Percentiles rank a stretch among this genome's conserved stretches.
These are phyloP conservation scores for Pythium dissimile DNA, from an alignment of 352 stramenopile species.

Conservation along the genomic window DNA sequence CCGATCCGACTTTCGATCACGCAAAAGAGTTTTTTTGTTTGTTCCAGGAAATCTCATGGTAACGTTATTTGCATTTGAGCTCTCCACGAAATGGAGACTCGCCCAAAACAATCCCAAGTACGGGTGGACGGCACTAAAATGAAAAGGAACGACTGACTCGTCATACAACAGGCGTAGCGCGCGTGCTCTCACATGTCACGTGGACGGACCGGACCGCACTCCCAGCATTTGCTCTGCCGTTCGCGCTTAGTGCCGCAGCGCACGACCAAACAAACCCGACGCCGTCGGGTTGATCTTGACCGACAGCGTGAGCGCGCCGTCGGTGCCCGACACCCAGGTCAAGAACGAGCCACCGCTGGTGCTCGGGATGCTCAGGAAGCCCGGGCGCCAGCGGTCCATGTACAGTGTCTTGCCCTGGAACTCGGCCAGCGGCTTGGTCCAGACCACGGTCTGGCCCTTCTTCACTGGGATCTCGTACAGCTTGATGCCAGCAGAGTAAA, in stretches of 20 bases:
- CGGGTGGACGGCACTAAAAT: too few relatives aligned
- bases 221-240: too few relatives aligned
- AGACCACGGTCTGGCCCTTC: constrained; percentile 11
- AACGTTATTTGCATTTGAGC: too few relatives aligned
- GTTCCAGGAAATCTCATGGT: too few relatives aligned
- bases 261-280: constrained; percentile 10
- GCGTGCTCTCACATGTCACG: too few relatives aligned
- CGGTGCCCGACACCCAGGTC: constrained; percentile 43
- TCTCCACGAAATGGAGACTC: too few relatives aligned
- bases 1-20: too few relatives aligned
- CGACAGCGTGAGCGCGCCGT: constrained; percentile 11
- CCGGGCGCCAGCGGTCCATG: constrained; percentile 59
- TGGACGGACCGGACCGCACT: too few relatives aligned
- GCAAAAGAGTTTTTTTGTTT: too few relatives aligned
- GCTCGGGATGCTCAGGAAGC: constrained; percentile 47
- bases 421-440: constrained; percentile 7
- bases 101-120: too few relatives aligned
- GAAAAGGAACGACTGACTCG: too few relatives aligned
- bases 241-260: constrained; percentile 1
- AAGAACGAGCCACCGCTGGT: constrained; percentile 59
- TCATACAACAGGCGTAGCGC: too few relatives aligned
- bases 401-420: constrained; percentile 33
- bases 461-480: constrained; percentile 6
- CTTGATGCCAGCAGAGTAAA: constrained; percentile 6
- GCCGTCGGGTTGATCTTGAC: constrained; percentile 22